phyloP scores from a whole-genome alignment of 257 asterid species.

The Solanum etuberosum region DNA sequence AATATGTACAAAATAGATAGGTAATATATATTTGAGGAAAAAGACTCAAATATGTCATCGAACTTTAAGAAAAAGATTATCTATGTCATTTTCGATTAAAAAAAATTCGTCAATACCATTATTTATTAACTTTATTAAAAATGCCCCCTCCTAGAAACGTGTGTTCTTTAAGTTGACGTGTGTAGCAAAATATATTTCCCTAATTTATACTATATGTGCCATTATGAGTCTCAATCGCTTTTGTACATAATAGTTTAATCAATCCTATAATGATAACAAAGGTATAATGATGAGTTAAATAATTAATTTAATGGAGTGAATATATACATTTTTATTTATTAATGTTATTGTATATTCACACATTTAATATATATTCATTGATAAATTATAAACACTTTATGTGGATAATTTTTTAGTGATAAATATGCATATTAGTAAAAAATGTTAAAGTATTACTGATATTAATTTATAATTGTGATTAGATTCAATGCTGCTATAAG shows the following conservation, averaged over 20 bases:
- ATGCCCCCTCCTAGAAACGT: neutral
- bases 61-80: too few relatives aligned
- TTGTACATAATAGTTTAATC: neutral
- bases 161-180: neutral
- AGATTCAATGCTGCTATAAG: accelerated
- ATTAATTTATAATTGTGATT: too few relatives aligned
- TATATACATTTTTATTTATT: neutral
- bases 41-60: too few relatives aligned
- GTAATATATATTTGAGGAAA: neutral
- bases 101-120: too few relatives aligned
- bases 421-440: too few relatives aligned
- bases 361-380: neutral
- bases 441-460: too few relatives aligned
- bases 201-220: neutral
- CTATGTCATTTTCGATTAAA: too few relatives aligned
- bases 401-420: neutral
- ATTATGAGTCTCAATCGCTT: neutral
- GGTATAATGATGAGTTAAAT: neutral
- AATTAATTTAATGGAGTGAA: neutral
- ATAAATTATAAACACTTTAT: neutral
- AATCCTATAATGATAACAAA: neutral
- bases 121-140: neutral
- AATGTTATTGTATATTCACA: neutral
- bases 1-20: neutral
- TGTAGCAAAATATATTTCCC: neutral